Base-by-base conservation (phyloP, 768 basidiomycete species). In the Trametes villosa region DNA sequence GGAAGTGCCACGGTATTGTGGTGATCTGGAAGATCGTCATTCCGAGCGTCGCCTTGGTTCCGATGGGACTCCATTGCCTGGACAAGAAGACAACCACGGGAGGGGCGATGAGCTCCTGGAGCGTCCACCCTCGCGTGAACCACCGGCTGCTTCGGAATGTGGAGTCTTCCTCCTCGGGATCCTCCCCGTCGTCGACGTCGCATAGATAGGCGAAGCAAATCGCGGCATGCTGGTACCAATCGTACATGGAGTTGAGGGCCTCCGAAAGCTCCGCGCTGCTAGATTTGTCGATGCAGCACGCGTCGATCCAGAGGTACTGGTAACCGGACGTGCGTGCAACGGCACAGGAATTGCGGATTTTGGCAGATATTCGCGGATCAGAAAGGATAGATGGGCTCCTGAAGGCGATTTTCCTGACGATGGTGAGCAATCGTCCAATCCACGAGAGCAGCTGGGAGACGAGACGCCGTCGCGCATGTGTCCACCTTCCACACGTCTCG, bases 201-300 rank as follows among this genome's bases (percentile, higher is more conserved):
- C 12, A 15, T 18, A 59, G 49, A n/a, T 26, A 40, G 2, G 47
- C 55, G 4, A 52, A 29, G 24, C 38, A 52, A 24, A 38, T 38
- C 50, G 13, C 15, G 13, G 50, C 34, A 15, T 26, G 15, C 17
- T 34, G 46, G 11, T 57, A 48, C 46, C 45, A 48, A 26, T 12
- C 36, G 34, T 29, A 48, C 55, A 47, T 57, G 46, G 26, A 48
- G 34, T 50, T 52, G 50, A 27, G 30, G 22, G 42, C 53, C 18
- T 59, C 50, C 18, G 49, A 59, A 18, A 59, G 40, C 40, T 50
- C 49, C 0, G 57, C 49, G 30, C 41, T 54, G 42, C 53, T 54
- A 9, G 40, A 22, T 20, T 54, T 54, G 41, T 54, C 40, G 53
- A 54, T 54, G 41, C 53, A 54, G 53, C 53, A 54, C 17, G 53